Evolutionary conservation across 352 stramenopile genomes (phyloP).

Genomic region (Phytopythium aichiense): DNA sequence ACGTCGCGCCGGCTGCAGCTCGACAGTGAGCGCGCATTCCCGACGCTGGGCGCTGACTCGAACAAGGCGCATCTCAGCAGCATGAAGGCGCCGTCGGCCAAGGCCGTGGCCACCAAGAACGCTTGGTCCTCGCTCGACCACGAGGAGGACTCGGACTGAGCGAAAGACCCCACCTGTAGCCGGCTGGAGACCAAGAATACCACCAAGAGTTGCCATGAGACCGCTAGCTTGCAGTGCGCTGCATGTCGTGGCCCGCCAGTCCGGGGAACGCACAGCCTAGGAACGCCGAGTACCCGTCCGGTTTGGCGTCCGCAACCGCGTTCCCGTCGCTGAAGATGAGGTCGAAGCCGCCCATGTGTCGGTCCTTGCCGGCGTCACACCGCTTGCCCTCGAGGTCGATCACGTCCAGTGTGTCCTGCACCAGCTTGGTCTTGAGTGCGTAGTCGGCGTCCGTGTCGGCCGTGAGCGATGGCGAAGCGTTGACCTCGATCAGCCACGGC

Average conservation of each 20-base stretch:
- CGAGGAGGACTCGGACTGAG: constrained; percentile 56
- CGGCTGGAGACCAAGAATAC: neutral
- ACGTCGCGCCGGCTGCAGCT: constrained; percentile 53
- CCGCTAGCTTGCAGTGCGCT: neutral
- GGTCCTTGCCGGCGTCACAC: constrained; percentile 23
- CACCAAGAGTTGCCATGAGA: neutral
- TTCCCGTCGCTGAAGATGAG: constrained; percentile 66
- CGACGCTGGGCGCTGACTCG: constrained; percentile 57
- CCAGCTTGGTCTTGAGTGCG: constrained; percentile 91
- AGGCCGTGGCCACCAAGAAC: constrained; percentile 71
- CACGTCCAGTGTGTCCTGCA: constrained; percentile 94
- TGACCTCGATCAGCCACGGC: constrained; percentile 93
- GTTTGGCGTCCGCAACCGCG: constrained; percentile 24
- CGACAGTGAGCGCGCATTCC: constrained; percentile 73
- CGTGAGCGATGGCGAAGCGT: constrained; percentile 87
- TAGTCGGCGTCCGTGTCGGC: constrained; percentile 92
- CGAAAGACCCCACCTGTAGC: neutral
- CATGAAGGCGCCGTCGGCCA: constrained; percentile 58
- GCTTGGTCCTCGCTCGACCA: constrained; percentile 66
- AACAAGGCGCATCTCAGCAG: constrained; percentile 43
- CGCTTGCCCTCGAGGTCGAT: constrained; percentile 89
- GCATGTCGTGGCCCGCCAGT: neutral
- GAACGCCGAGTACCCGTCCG: constrained; percentile 54
- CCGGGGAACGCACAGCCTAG: constrained; percentile 45
- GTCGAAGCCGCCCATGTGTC: constrained; percentile 71